phyloP scores from a whole-genome alignment of 495 filamentous ascomycete genomes.

The Podospora comata region DNA sequence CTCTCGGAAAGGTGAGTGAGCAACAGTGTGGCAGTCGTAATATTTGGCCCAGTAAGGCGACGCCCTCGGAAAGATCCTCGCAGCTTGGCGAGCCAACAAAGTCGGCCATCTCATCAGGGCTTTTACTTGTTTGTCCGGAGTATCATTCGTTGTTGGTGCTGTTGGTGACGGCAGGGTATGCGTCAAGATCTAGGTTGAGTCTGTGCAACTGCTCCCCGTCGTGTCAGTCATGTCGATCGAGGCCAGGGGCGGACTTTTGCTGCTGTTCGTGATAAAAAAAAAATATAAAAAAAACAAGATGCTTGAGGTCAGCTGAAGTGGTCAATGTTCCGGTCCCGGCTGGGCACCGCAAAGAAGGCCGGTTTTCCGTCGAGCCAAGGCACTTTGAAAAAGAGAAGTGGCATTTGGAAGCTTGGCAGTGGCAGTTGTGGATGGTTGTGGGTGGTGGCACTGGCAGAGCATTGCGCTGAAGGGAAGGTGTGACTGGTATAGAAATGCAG shows the following conservation, averaged over 20 bases:
- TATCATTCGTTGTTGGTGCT: not conserved
- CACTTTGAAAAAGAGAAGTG: not conserved
- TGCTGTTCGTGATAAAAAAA: no score
- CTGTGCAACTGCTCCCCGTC: no score
- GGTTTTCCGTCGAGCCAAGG: not conserved
- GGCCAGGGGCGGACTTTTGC: no score
- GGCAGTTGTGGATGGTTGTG: not conserved
- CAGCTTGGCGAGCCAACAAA: conserved; percentile 1
- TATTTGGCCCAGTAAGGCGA: not conserved
- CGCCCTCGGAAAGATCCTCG: conserved; percentile 5
- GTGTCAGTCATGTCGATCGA: no score
- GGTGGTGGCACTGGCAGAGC: not conserved
- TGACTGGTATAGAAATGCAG: not conserved
- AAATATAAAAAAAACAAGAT: no score
- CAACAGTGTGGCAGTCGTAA: not conserved
- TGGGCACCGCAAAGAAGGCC: not conserved
- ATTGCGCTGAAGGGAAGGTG: not conserved
- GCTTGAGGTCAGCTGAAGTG: no score
- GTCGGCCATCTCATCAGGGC: not conserved
- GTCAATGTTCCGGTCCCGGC: no score
- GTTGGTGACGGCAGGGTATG: not conserved
- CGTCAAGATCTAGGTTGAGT: not conserved
- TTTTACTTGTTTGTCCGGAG: no score
- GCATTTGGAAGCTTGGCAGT: not conserved
- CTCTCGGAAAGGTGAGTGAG: conserved; percentile 4